Evolutionary conservation across 345 rosid species (phyloP), one percentile per base, ranked within the genome.

Genomic region (Aquilaria yunnanensis): DNA sequence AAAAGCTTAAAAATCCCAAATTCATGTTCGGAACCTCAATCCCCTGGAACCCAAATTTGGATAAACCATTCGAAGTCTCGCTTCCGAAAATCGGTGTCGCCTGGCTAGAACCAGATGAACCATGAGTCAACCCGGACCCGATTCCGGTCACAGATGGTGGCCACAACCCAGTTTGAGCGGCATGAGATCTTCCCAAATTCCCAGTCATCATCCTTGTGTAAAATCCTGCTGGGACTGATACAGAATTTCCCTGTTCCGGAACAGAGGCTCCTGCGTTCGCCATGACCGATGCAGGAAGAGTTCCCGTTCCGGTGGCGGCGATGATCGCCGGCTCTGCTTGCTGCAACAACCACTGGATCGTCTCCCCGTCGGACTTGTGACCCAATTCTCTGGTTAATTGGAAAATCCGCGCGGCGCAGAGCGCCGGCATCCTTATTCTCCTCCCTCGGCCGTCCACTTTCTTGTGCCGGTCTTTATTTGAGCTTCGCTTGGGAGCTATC

Each of bases 351-450:
- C 92, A 85, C 74, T 85, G 92, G 52, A 85, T 85, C 7, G 92
- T 85, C 70, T 85, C 91, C 2, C 91, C 91, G 60, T 85, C 91
- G 14, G 86, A 83, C 71, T 85, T 85, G 57, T 83, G 92, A 50
- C 92, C 88, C 75, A 85, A 76, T 72, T 85, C 92, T 61, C 88
- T 74, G 51, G 92, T 85, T 70, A 85, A 75, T 51, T 85, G 92
- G 53, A 85, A 83, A 65, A 85, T 85, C 77, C 92, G 79, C 14
- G 92, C 88, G 0, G 92, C 92, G 60, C 88, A 85, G 10, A 85
- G 74, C 59, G 88, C 92, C 9, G 92, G 92, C 88, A 85, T 85
- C 88, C 92, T 70, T 64, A 85, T 83, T 66, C 92, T 77, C 54
- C 86, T 72, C 29, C 92, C 92, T 71, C 92, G 62, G 7, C 92